These are phyloP conservation scores for Apiospora saccharicola DNA, from an alignment of 2,329 filamentous ascomycete genomes.

Conservation along the genomic window DNA sequence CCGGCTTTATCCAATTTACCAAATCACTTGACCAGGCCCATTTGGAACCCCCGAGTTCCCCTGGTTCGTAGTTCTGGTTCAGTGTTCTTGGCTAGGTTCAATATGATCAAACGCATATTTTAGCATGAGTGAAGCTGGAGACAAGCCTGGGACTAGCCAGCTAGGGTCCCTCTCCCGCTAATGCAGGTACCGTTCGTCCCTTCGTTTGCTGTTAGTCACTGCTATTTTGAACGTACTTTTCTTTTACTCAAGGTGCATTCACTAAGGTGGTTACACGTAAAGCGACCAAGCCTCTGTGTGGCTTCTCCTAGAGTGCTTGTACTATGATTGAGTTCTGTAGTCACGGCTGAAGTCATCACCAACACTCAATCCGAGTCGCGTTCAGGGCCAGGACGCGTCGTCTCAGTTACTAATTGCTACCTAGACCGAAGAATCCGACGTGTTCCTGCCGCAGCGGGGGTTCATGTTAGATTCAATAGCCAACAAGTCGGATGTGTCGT, in stretches of 20 bases:
- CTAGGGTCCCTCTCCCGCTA: conserved; percentile 2
- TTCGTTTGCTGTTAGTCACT: background rate
- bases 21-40: conserved; percentile 8
- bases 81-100: conserved; percentile 7
- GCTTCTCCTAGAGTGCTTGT: background rate
- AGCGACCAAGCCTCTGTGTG: background rate
- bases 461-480: background rate
- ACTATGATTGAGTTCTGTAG: background rate
- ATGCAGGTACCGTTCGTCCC: conserved; percentile 21
- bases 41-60: background rate
- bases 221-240: background rate
- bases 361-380: background rate
- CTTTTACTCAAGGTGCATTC: background rate
- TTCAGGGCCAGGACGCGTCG: background rate
- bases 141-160: background rate
- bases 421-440: background rate
- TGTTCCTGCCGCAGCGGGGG: background rate
- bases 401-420: background rate
- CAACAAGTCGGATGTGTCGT: background rate
- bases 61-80: conserved; percentile 11
- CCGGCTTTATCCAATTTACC: conserved; percentile 6
- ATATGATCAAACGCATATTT: conserved; percentile 17
- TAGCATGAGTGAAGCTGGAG: conserved; percentile 12
- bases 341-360: background rate
- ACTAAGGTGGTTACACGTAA: background rate